Conservation (phyloP, 2,329 filamentous ascomycete genomes). For the Epichloe coenophiala region DNA sequence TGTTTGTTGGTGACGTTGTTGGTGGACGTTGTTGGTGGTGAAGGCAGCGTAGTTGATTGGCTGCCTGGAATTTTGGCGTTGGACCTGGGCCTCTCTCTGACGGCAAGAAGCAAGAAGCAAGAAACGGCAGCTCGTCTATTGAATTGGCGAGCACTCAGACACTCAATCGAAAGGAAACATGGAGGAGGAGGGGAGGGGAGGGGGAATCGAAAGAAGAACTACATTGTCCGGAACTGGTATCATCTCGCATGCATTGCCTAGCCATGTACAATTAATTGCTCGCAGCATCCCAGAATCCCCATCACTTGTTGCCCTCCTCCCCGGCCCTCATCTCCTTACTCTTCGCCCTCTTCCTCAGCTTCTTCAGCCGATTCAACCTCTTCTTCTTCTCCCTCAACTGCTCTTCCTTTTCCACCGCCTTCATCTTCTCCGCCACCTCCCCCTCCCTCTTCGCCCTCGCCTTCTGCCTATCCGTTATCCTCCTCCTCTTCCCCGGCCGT, state of each 20-base stretch:
- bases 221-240: not conserved
- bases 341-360: constrained; percentile 44
- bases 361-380: constrained; percentile 45
- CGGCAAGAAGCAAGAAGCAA: not conserved
- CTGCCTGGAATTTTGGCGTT: not conserved
- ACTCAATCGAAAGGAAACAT: too few species aligned
- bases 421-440: constrained; percentile 24
- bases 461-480: constrained; percentile 36
- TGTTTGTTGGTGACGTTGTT: too few species aligned
- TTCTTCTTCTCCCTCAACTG: constrained; percentile 48
- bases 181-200: fast-evolving
- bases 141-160: too few species aligned
- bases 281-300: constrained; percentile 8
- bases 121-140: not conserved
- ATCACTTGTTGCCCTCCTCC: constrained; percentile 7
- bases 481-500: constrained; percentile 44
- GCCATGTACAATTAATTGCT: not conserved
- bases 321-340: constrained; percentile 40
- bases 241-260: not conserved
- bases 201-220: too few species aligned
- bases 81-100: not conserved
- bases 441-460: constrained; percentile 27
- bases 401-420: constrained; percentile 37
- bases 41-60: not conserved
- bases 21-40: not conserved